These are phyloP conservation scores for Penicillium sp. DNA, from an alignment of 2,329 filamentous ascomycete genomes.

Conservation along the genomic window DNA sequence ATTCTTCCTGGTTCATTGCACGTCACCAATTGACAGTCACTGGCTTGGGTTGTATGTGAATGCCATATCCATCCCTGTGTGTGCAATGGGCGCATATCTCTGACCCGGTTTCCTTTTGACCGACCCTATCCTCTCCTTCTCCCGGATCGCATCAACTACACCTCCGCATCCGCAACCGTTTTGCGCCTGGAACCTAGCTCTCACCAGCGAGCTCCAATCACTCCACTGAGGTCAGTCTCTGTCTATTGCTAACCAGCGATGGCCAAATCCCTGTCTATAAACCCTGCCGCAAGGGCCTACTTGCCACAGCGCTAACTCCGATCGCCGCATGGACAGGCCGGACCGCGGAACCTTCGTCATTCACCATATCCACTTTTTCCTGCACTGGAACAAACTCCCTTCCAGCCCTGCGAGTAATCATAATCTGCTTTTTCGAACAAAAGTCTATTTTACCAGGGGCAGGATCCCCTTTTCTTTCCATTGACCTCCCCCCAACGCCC, in stretches of 20 bases:
- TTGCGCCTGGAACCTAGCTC: constrained; percentile 8
- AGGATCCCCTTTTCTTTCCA: constrained; percentile 10
- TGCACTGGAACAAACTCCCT: constrained; percentile 2
- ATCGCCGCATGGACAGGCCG: constrained; percentile 17
- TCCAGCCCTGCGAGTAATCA: constrained; percentile 11
- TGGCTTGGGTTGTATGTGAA: background rate
- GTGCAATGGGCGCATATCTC: constrained; percentile 15
- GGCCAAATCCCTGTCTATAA: background rate
- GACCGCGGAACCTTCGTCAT: constrained; percentile 19
- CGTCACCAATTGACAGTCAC: constrained; percentile 2
- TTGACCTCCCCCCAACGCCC: constrained; percentile 2
- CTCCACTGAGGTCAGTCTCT: background rate
- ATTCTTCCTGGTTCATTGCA: background rate
- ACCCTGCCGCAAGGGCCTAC: constrained; percentile 1
- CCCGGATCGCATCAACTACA: constrained; percentile 4
- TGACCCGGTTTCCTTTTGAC: constrained; percentile 11
- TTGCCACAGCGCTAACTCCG: constrained; percentile 13
- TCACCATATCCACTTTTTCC: constrained; percentile 15
- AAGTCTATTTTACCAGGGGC: constrained; percentile 9
- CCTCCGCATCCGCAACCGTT: constrained; percentile 2
- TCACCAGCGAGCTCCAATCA: background rate
- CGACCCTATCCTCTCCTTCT: constrained; percentile 14
- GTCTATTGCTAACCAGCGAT: background rate
- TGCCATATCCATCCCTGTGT: background rate
- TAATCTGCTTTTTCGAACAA: constrained; percentile 9